Conservation (phyloP, 2,329 filamentous ascomycete genomes). For the Verticillium isaacii region DNA sequence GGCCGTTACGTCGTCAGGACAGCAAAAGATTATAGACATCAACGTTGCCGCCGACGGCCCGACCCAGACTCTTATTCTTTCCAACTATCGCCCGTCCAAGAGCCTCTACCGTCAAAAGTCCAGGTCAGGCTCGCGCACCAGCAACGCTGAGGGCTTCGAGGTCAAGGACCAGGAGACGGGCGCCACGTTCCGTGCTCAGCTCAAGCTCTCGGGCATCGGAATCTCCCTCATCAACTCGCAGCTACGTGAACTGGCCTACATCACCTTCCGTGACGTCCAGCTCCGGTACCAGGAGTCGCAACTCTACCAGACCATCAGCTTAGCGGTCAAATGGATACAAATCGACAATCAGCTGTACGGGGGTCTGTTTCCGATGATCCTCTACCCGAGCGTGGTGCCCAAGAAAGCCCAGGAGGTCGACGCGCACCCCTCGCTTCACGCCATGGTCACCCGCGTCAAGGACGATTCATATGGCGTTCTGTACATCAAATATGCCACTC, state of each 20-base stretch:
- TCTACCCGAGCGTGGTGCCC: constrained; percentile 96
- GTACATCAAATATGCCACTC: constrained; percentile 96
- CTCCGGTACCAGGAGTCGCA: constrained; percentile 90
- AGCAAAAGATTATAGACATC: constrained; percentile 89
- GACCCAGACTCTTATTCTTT: constrained; percentile 88
- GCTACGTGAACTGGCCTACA: constrained; percentile 84
- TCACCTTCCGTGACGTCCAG: constrained; percentile 88
- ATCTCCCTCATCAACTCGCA: constrained; percentile 92
- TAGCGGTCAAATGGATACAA: constrained; percentile 97
- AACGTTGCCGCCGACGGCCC: constrained; percentile 94
- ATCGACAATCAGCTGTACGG: constrained; percentile 98
- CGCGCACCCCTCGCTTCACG: constrained; percentile 89
- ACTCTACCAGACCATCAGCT: constrained; percentile 84
- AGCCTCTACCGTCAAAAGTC: constrained; percentile 73
- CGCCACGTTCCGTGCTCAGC: constrained; percentile 81
- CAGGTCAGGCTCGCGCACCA: constrained; percentile 44
- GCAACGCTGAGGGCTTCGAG: constrained; percentile 70
- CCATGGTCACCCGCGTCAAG: constrained; percentile 89
- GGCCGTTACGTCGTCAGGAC: constrained; percentile 61
- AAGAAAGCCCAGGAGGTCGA: constrained; percentile 97
- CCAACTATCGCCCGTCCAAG: constrained; percentile 88
- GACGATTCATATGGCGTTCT: constrained; percentile 97
- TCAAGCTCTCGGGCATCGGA: constrained; percentile 85
- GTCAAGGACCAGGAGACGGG: constrained; percentile 88
- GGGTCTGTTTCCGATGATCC: constrained; percentile 93